Conservation (phyloP, 768 basidiomycete species). For the Macrocybe gigantea region DNA sequence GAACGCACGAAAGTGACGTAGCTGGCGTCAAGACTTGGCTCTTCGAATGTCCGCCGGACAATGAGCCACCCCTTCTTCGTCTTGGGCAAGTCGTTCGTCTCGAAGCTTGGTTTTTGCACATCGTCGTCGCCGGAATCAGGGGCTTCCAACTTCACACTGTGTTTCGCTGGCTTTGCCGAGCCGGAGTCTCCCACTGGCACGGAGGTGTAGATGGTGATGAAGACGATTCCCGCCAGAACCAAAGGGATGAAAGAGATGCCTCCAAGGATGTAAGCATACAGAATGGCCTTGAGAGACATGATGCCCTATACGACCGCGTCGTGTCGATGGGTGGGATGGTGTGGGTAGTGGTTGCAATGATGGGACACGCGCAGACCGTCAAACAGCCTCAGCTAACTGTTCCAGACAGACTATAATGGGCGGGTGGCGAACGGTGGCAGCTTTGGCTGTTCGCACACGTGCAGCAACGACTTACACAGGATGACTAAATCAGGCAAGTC, state of each 20-base stretch:
- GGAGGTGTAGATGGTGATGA: slow-evolving; percentile 75
- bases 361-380: no score
- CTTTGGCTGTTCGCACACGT: no score
- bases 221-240: slow-evolving; percentile 49
- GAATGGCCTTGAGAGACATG: slow-evolving; percentile 66
- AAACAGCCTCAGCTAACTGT: no score
- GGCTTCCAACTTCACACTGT: slow-evolving; percentile 16
- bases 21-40: slow-evolving; percentile 51
- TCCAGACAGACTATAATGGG: no score
- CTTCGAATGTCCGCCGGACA: slow-evolving; percentile 74
- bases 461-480: no score
- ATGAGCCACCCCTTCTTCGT: slow-evolving; percentile 81
- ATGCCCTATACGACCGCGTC: neutral
- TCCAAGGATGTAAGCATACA: slow-evolving; percentile 86
- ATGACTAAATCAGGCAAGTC: no score
- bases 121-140: slow-evolving; percentile 18
- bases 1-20: slow-evolving; percentile 79
- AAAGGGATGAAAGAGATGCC: slow-evolving; percentile 89
- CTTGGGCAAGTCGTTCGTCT: slow-evolving; percentile 52
- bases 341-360: neutral
- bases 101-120: slow-evolving; percentile 10
- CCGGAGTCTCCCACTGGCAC: slow-evolving; percentile 66
- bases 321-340: slow-evolving; percentile 2
- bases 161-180: slow-evolving; percentile 31
- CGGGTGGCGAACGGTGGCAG: no score